phyloP scores from a whole-genome alignment of 169 alveolate genomes.

The Babesia sp. region DNA sequence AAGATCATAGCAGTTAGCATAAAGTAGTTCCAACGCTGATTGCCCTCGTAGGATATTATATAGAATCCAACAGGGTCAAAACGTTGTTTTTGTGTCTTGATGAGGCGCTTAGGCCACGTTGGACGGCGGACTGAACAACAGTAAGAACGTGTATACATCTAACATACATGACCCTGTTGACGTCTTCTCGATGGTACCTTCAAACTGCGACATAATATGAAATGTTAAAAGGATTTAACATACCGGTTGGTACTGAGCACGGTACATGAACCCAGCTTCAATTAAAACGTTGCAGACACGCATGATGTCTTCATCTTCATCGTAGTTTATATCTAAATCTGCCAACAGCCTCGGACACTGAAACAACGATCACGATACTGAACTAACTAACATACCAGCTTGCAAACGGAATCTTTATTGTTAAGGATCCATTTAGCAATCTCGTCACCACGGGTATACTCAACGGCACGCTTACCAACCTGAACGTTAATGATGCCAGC shows the following conservation, averaged over 20 bases:
- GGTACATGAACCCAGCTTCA: constrained; percentile 73
- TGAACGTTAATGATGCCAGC: constrained; percentile 3
- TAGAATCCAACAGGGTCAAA: constrained; percentile 82
- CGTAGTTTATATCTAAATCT: constrained; percentile 36
- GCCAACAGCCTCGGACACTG: constrained; percentile 69
- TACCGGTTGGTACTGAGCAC: constrained; percentile 80
- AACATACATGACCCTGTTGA: constrained; percentile 70
- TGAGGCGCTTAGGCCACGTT: constrained; percentile 84
- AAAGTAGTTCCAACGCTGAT: constrained; percentile 73
- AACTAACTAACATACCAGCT: constrained; percentile 5
- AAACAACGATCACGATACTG: background rate
- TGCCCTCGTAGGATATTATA: constrained; percentile 81
- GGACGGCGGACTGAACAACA: constrained; percentile 70
- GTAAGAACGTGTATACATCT: background rate
- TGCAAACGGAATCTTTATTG: constrained; percentile 66
- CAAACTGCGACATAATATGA: constrained; percentile 27
- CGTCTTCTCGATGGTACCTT: constrained; percentile 72
- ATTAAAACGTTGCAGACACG: constrained; percentile 64
- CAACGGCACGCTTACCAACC: constrained; percentile 86
- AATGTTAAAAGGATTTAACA: background rate
- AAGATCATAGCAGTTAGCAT: constrained; percentile 73
- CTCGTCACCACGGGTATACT: constrained; percentile 83
- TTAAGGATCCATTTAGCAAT: constrained; percentile 70
- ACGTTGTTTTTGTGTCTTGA: constrained; percentile 77
- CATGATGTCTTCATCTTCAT: constrained; percentile 66